Base-by-base conservation (phyloP, 352 stramenopile species). In the Ophiocytium majus region DNA sequence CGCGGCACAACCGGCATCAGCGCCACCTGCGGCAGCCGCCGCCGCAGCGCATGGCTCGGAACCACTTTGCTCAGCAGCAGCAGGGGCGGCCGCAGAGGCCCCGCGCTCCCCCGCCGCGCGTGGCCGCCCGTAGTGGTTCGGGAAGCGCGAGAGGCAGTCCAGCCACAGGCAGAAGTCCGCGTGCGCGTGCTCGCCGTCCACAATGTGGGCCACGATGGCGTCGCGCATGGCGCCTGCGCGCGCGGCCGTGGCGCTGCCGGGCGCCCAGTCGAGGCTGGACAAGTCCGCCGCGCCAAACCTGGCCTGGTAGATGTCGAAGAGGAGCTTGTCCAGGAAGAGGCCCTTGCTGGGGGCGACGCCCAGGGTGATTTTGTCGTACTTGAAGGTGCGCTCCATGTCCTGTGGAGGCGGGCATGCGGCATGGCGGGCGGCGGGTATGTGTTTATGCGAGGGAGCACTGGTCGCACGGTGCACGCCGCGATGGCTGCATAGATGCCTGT, bases 251-350 rank as follows among this genome's bases (percentile, higher is more conserved):
- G 63, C 35, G 63, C 28, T 9, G 50, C 0, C 35, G 23, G 1
- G 31, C n/a, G 14, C 9, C 14, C 28, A 36, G 34, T n/a, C 43
- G 17, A 31, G 74, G 35, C 75, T 81, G 34, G 28, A 35, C 31
- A 35, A n/a, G 19, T 57, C 35, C 17, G 63, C 34, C 81, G 32
- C 31, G 10, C 82, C 84, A 80, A 63, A 87, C 37, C 81, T 35
- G n/a, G 82, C 33, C 63, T 89, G 81, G 83, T 89, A 80, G 19
- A 50, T 66, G 19, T 81, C 80, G 66, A 88, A 89, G 50, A 88
- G 66, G 23, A 81, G 82, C n/a, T 86, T 86, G 66, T 89, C 85
- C 36, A 89, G 80, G 35, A 82, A 89, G 9, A 89, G 80, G 0
- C 85, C 85, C 31, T 88, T 78, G 43, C 82, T 85, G 35, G 85